A percentile compares a stretch with the other conserved stretches of the same genome.
Evolutionary conservation across 192 early-diverging fungal genomes (phyloP).

Genomic region (Dissophora ornata): DNA sequence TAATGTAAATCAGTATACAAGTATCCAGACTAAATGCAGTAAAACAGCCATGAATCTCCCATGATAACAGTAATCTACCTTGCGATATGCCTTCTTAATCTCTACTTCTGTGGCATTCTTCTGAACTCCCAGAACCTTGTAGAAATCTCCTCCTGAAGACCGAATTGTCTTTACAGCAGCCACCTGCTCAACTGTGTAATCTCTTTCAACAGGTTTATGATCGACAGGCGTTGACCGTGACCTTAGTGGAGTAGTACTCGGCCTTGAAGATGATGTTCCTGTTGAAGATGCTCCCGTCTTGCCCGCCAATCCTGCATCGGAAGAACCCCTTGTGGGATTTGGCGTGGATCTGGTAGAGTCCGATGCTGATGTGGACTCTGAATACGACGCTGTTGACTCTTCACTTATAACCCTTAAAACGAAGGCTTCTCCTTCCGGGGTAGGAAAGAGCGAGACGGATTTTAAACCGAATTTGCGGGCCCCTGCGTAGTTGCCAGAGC

Average conservation of each 20-base stretch:
- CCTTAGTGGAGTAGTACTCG: constrained; percentile 13
- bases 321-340: constrained; percentile 24
- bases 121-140: constrained; percentile 81
- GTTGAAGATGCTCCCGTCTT: constrained; percentile 20
- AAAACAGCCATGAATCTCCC: no score
- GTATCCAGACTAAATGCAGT: no score
- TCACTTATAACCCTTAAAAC: constrained; percentile 57
- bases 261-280: constrained; percentile 26
- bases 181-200: constrained; percentile 82
- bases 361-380: constrained; percentile 3
- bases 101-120: constrained; percentile 82
- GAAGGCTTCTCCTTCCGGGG: constrained; percentile 68
- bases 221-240: constrained; percentile 29
- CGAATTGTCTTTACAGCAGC: constrained; percentile 84
- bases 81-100: constrained; percentile 95
- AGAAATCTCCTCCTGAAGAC: constrained; percentile 81
- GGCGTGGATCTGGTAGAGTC: constrained; percentile 15
- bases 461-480: constrained; percentile 90
- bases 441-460: constrained; percentile 81
- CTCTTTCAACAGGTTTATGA: constrained; percentile 57
- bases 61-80: constrained; percentile 74
- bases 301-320: background rate
- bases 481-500: constrained; percentile 68
- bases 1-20: no score
- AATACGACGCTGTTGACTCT: constrained; percentile 13